Evolutionary conservation across 2,329 filamentous ascomycete genomes (phyloP), one percentile per base, ranked within the genome.

Genomic region (Aspergillus quadricinctus): DNA sequence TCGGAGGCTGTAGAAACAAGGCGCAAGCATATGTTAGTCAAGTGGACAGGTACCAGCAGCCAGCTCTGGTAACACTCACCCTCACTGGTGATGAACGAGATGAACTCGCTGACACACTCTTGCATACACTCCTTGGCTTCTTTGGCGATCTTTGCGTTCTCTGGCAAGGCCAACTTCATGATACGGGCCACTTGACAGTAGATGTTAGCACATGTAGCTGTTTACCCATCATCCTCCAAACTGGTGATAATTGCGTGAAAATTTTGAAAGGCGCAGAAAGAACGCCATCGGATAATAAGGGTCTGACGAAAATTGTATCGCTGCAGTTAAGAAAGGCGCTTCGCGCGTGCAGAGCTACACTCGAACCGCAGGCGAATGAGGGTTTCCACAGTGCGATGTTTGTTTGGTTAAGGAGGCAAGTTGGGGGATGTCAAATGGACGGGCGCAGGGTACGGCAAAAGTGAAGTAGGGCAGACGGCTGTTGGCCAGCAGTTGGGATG

Each of bases 51-150:
- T 50, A 21, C 29, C 10, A 9, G 21, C 27, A 35, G 23, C n/a
- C 54, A 48, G 41, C 23, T 48, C 41, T 40, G 52, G 17, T 43
- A 19, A 37, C 27, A 79, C 88, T 72, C 75, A 96, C 94, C 94
- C 83, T 99, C 94, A 75, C 93, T 97, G 37, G 94, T 99, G 72
- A 99, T 97, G 81, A 99, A 99, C 6, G 91, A 96, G 80, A 99
- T 99, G 77, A 99, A 99, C 78, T 99, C 94, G 86, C 92, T 97
- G 57, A 99, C 94, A 72, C 94, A 99, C 77, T 99, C 94, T 76
- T 99, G 94, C 94, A 99, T 97, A 78, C 94, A 99, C 75, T 99
- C 94, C 76, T 99, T 99, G 55, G 94, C 94, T 74, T 99, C 94
- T 74, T 99, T 99, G 58, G 92, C 92, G 60, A 99, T 99, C 78